These are phyloP conservation scores for Rhodotorula sp. DNA, from an alignment of 1,284 basidiomycete genomes.

Conservation along the genomic window DNA sequence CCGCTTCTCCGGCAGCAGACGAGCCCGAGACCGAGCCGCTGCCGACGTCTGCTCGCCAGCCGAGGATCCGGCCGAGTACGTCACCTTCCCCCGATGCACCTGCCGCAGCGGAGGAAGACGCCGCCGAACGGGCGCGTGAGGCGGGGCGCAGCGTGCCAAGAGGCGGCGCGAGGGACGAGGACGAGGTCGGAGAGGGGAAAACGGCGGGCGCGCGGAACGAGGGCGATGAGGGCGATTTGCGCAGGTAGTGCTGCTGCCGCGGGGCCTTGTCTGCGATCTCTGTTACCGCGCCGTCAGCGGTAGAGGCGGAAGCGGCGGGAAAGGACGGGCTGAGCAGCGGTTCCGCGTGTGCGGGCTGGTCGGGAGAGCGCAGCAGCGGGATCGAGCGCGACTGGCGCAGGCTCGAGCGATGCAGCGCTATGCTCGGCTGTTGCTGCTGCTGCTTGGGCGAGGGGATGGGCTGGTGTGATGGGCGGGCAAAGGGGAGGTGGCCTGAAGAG, in stretches of 20 bases:
- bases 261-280: background rate
- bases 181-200: background rate
- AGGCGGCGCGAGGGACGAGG: slow-evolving; percentile 4
- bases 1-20: background rate
- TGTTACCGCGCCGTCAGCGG: too few relatives aligned
- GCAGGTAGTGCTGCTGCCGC: slow-evolving; percentile 6
- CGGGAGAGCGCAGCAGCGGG: background rate
- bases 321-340: too few relatives aligned
- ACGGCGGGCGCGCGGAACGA: background rate
- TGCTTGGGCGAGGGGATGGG: background rate
- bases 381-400: slow-evolving; percentile 24
- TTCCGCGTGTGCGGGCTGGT: background rate
- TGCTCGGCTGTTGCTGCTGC: background rate
- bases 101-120: background rate
- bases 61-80: slow-evolving; percentile 45
- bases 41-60: slow-evolving; percentile 37
- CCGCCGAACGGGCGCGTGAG: slow-evolving; percentile 4
- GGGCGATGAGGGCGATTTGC: background rate
- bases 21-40: background rate
- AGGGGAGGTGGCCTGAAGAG: background rate
- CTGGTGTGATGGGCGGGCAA: slow-evolving; percentile 19
- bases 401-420: background rate
- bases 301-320: too few relatives aligned
- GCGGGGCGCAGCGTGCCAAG: background rate
- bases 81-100: slow-evolving; percentile 33